Evolutionary conservation across 2,329 filamentous ascomycete genomes (phyloP).

Genomic region (Penicillium sp.): DNA sequence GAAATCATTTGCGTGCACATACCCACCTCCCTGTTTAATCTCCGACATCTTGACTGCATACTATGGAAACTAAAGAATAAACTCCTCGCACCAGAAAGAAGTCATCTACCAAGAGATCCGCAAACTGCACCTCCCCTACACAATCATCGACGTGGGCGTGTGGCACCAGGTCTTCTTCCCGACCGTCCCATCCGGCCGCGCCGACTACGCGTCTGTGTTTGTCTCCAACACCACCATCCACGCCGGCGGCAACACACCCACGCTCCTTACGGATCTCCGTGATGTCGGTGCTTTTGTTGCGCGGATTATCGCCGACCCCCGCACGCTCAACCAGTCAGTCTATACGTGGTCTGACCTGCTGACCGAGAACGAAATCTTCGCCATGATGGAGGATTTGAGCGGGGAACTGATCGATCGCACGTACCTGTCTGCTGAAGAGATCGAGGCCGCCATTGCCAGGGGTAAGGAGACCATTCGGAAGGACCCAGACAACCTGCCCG

Average conservation of each 20-base stretch:
- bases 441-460: not conserved
- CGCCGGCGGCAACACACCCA: not conserved
- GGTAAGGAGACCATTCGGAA: too few relatives aligned
- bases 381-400: conserved; percentile 2
- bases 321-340: conserved; percentile 9
- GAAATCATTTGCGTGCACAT: too few relatives aligned
- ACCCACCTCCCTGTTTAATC: too few relatives aligned
- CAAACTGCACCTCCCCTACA: conserved; percentile 53
- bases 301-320: conserved; percentile 3
- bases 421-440: not conserved
- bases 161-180: conserved; percentile 56
- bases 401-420: not conserved
- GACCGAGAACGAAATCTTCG: conserved; percentile 6
- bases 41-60: too few relatives aligned
- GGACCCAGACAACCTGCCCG: too few relatives aligned
- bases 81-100: conserved; percentile 48
- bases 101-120: conserved; percentile 51
- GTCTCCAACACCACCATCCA: not conserved
- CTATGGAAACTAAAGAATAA: not conserved
- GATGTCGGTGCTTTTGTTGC: conserved; percentile 12
- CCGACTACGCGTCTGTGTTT: not conserved
- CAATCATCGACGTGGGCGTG: conserved; percentile 59
- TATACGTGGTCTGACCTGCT: not conserved
- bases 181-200: conserved; percentile 36
- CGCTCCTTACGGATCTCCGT: not conserved